Base-by-base conservation (phyloP, 2,329 filamentous ascomycete genomes). In the Aspergillus melleus region DNA sequence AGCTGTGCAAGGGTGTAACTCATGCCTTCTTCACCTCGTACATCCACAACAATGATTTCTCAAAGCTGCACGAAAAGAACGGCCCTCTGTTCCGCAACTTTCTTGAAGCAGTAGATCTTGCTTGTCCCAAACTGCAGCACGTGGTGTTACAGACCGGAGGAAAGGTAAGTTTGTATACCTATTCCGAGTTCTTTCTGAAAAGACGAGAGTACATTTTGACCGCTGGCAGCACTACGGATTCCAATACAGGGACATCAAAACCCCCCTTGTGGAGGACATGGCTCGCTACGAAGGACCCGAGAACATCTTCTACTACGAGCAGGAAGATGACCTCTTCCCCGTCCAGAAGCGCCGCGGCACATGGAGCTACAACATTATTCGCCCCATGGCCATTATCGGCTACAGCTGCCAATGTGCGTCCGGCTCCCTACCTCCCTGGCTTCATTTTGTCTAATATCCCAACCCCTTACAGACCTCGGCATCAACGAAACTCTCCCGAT, bases 11-110 rank as follows among this genome's bases (percentile, higher is more conserved):
- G n/a, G 54, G 32, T 42, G 54, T 57, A 4, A 61, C 51, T 2
- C 59, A 57, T 46, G 51, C 54, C 6, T 55, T 26, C 51, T 61
- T 54, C 49, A 61, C 59, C 16, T 61, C 59, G 6, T 61, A 60
- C 22, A 32, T 49, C 16, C 59, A 61, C 52, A 22, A 30, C 26
- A 46, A 57, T 42, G 59, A 61, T 12, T 57, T 61, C 19, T 20
- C 5, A 2, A 49, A 44, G 6, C 54, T 61, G 14, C 11, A 12
- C 1, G 50, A 57, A 4, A 30, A 14, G 44, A 61, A 61, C 20
- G 30, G 16, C 8, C 54, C 59, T 12, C 30, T 61, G 4, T 61
- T 61, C 39, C 22, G 32, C 10, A 61, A 61, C 26, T 61, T 61
- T 8, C 9, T 61, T 20, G 20, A 30, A 19, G 54, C 50, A 9